phyloP scores from a whole-genome alignment of 371 early-diverging fungal species.

The Saksenaea vasiformis region DNA sequence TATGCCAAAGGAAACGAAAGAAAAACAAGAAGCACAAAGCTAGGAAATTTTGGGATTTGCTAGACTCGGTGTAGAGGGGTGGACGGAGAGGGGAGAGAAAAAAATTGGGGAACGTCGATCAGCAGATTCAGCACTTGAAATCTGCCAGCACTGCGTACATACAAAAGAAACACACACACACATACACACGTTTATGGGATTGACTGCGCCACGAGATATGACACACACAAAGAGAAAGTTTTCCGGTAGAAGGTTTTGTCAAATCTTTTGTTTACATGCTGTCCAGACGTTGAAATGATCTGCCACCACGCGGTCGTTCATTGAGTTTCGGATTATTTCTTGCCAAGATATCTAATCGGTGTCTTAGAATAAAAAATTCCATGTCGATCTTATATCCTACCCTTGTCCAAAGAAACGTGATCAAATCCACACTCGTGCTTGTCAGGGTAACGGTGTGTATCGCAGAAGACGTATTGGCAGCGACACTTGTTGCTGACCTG shows the following conservation, averaged over 20 bases:
- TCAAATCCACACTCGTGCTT: constrained; percentile 83
- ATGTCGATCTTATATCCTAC: constrained; percentile 20
- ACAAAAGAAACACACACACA: not conserved
- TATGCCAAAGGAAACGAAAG: not conserved
- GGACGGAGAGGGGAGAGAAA: not conserved
- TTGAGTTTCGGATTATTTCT: constrained; percentile 82
- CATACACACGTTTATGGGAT: constrained; percentile 1
- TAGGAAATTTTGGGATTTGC: not conserved
- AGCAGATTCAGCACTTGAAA: constrained; percentile 6
- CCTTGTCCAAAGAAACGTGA: constrained; percentile 69
- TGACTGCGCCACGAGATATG: constrained; percentile 1
- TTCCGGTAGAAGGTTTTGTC: not conserved
- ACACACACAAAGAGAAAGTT: not conserved
- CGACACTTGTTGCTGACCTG: constrained; percentile 82
- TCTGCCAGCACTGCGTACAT: not conserved
- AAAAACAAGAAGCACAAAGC: not conserved
- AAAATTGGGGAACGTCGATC: not conserved
- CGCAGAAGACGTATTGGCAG: constrained; percentile 82
- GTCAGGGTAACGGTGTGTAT: constrained; percentile 74
- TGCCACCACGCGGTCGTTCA: constrained; percentile 76
- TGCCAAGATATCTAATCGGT: constrained; percentile 57
- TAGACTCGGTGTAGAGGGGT: not conserved
- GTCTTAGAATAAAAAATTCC: constrained; percentile 1
- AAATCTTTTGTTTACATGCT: constrained; percentile 32
- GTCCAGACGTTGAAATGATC: constrained; percentile 76